Evolutionary conservation across 2,329 filamentous ascomycete species (phyloP), one percentile per base, ranked within the genome.

Genomic region (Rutstroemia sydowiana): DNA sequence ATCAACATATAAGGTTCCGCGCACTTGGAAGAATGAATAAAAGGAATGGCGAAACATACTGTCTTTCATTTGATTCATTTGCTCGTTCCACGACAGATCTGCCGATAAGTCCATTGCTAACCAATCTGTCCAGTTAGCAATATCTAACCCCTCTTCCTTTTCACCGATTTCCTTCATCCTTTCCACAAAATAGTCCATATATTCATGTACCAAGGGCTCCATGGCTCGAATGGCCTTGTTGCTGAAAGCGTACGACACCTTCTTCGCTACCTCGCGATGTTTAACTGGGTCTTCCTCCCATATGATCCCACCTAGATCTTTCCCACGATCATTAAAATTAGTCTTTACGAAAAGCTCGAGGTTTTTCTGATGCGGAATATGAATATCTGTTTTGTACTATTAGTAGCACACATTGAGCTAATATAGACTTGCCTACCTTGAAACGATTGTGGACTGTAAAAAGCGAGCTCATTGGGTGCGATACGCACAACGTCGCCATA

Each of bases 381-480:
- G 20, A 16, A 44, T 30, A 30, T 44, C 41, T 44, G 41, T 36
- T 5, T 26, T 26, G 4, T 26, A 4, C 23, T 26, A 26, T 26
- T 26, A 26, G 23, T 8, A 26, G 8, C 23, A 8, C 8, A 26
- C 8, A 8, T 26, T 4, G 23, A 26, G n/a, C 23, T 4, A 26
- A 8, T 8, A 26, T 26, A 8, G 4, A 26, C 8, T 26, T 36
- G 4, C 20, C 18, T 30, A 44, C 41, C 41, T 18, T 16, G n/a
- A 30, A 16, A 16, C 8, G 41, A 23, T 23, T 31, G 37, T 26
- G 51, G 52, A 7, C 48, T 54, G 14, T 57, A 31, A 41, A 61
- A 61, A 20, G 51, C 48, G 5, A 61, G 51, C 39, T 59, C 59
- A 45, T 61, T 59, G 1, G 59, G 55, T 1, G 53, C 52, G 16